Evolutionary conservation across 2,329 filamentous ascomycete species (phyloP).

Genomic region (Stagonosporopsis cucurbitacearum): DNA sequence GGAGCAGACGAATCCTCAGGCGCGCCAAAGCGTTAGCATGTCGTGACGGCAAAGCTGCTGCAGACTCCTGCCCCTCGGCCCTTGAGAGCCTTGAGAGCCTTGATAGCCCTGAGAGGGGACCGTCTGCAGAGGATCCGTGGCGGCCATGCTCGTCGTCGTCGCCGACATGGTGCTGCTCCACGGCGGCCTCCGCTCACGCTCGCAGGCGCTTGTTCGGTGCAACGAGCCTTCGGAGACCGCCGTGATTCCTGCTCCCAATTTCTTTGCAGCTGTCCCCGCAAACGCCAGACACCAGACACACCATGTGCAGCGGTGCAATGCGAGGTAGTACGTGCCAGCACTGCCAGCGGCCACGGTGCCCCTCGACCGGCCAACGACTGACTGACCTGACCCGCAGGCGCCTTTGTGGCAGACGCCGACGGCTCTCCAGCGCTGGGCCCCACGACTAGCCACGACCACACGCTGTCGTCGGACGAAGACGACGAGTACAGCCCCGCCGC

Average conservation of each 20-base stretch:
- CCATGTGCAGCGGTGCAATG: constrained; percentile 33
- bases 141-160: neutral
- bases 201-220: constrained; percentile 16
- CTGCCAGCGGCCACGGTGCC: neutral
- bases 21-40: constrained; percentile 1
- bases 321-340: constrained; percentile 30
- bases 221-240: constrained; percentile 15
- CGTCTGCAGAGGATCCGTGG: neutral
- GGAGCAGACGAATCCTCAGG: no score
- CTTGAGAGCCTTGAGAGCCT: no score
- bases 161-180: constrained; percentile 8
- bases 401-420: constrained; percentile 43
- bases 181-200: constrained; percentile 17
- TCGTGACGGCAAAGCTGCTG: constrained; percentile 7
- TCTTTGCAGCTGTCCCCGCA: constrained; percentile 16
- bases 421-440: constrained; percentile 45
- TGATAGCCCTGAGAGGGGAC: neutral
- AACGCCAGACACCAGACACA: constrained; percentile 21
- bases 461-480: constrained; percentile 47
- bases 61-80: neutral
- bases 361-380: constrained; percentile 4
- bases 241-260: constrained; percentile 20
- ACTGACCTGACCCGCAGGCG: constrained; percentile 18
- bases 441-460: constrained; percentile 40
- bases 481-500: constrained; percentile 42